Base-by-base conservation (phyloP, 2,329 filamentous ascomycete genomes). In the Fusarium udum region DNA sequence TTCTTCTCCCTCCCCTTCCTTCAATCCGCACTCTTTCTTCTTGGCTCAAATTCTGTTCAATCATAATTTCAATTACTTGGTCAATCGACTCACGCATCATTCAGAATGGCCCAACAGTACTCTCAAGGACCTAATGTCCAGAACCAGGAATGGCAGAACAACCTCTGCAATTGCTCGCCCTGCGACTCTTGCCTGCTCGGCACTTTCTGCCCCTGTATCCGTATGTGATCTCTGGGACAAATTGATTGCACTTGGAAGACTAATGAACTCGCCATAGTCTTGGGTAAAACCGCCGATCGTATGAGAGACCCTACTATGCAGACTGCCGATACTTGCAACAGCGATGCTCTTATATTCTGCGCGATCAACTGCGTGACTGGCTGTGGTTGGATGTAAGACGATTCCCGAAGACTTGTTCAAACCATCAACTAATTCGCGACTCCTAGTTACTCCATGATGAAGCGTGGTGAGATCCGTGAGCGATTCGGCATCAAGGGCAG, bases 381-480 rank as follows among this genome's bases (percentile, higher is more conserved):
- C 49, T 84, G 81, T 65, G 85, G 83, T 57, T 87, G 83, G 80
- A 79, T 87, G 80, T 85, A 78, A 72, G 82, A 74, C 31, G n/a
- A 37, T n/a, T 15, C 15, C 16, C 20, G 48, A 28, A 9, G 40
- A 14, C 36, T 31, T 20, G 7, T 60, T 49, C n/a, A 22, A 43
- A 34, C 2, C n/a, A 34, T 46, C 31, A 59, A 61, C 60, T 74
- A 46, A 74, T 31, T 26, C 36, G 6, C 39, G 18, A 45, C 37
- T 51, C 15, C 31, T 65, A 85, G 83, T 72, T 84, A 82, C 74
- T 82, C 85, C 71, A 86, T 87, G 82, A 80, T 88, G 70, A 88
- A 89, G 79, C 87, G 89, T 55, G 77, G 78, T 64, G 84, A 88
- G 74, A 86, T 90, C 72, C 86, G 88, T 55, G 81, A 87, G 61